Percentiles rank a stretch among this genome's conserved stretches.
Conservation (phyloP, 305 asterid genomes). For the Galium porrigens region DNA sequence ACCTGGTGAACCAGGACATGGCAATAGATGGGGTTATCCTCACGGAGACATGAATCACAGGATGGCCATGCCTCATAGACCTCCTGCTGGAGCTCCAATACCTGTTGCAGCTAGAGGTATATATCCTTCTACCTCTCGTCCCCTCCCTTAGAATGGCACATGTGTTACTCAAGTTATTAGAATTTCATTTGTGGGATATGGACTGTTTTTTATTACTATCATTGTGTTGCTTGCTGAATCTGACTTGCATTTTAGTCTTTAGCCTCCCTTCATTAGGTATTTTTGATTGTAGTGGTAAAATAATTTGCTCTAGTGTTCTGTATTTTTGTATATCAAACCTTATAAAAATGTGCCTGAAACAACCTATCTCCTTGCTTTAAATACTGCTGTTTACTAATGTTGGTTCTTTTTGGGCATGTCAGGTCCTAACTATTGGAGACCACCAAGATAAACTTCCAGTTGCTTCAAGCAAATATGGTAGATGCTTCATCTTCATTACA, state of each 20-base stretch:
- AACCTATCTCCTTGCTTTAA: not conserved
- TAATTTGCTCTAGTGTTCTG: not conserved
- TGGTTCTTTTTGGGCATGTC: constrained; percentile 14
- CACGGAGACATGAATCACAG: constrained; percentile 44
- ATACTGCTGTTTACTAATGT: not conserved
- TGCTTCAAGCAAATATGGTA: constrained; percentile 6
- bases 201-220: not conserved
- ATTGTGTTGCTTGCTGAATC: not conserved
- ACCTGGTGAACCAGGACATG: constrained; percentile 43
- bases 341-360: not conserved
- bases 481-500: not conserved
- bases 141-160: not conserved
- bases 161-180: not conserved
- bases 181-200: not conserved
- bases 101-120: constrained; percentile 67
- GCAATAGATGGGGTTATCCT: constrained; percentile 52
- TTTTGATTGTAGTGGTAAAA: not conserved
- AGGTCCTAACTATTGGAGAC: constrained; percentile 60
- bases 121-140: not conserved
- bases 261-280: not conserved
- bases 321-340: not conserved
- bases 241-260: not conserved
- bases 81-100: constrained; percentile 53
- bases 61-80: constrained; percentile 46
- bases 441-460: constrained; percentile 30